Base-by-base conservation (phyloP, 2,329 filamentous ascomycete genomes). In the Aspergillus calidoustus region DNA sequence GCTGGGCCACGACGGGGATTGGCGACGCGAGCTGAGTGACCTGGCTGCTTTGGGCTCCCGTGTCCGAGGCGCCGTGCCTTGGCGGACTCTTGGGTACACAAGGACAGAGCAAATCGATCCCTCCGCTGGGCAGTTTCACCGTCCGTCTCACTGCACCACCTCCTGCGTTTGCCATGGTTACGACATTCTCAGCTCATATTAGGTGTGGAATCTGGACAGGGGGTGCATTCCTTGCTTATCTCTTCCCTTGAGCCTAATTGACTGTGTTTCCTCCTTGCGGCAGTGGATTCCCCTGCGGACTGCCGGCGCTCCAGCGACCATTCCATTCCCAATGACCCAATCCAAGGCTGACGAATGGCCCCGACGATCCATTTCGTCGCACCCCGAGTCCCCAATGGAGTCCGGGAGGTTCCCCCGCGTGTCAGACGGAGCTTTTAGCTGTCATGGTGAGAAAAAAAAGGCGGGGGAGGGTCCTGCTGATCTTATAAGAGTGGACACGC, bases 181-280 rank as follows among this genome's bases (percentile, higher is more conserved):
- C 34, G 11, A 44, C 34, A 43, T 23, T 23, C 30, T 31, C 51
- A 23, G 15, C 30, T 43, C n/a, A 22, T 34, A 23, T n/a, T 54
- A 28, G 25, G 11, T 25, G 11, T 13, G 30, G 19, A 19, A 19
- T 19, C 19, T 19, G 19, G 89, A 8, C 30, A 8, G 23, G 54
- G 46, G 41, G 44, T n/a, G 2, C 34, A n/a, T 43, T 57, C 54
- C 50, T 54, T 38, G 48, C 53, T 56, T 49, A 41, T 51, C 25
- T 44, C 41, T 54, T 58, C 60, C 60, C 54, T 62, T 62, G 60
- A 62, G 60, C 60, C 60, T 62, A 62, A 58, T 54, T 44, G 25
- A 7, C 22, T 23, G 28, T 25, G 13, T 28, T 15, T 23, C 22
- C 23, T 48, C 9, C 15, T 11, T 15, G 22, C 46, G 22, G 46